A percentile compares a stretch with the other conserved stretches of the same genome.
These are phyloP conservation scores for Penicillium sp. DNA, from an alignment of 2,329 filamentous ascomycete genomes.

Conservation along the genomic window DNA sequence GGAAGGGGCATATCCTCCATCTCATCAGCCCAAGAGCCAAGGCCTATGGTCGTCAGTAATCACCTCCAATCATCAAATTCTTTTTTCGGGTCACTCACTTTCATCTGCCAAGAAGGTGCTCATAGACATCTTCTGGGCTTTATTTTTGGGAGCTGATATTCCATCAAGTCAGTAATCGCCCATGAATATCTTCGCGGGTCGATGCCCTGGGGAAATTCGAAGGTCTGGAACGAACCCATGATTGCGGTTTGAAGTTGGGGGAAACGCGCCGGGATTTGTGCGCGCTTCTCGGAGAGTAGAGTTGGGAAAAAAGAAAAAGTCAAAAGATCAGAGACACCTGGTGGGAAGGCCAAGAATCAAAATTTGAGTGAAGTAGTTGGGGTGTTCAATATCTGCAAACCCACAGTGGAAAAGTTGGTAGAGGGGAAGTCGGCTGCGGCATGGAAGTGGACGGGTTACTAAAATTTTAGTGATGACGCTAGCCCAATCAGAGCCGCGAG, in stretches of 20 bases:
- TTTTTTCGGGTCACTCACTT: slow-evolving; percentile 58
- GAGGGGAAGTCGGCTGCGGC: slow-evolving; percentile 28
- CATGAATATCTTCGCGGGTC: background rate
- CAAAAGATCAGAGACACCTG: slow-evolving; percentile 20
- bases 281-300: slow-evolving; percentile 37
- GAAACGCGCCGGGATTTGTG: slow-evolving; percentile 43
- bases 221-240: slow-evolving; percentile 50
- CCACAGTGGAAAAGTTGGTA: slow-evolving; percentile 26
- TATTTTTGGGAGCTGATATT: slow-evolving; percentile 69
- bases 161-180: background rate
- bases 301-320: slow-evolving; percentile 15
- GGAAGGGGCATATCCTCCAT: slow-evolving; percentile 82
- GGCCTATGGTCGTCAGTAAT: slow-evolving; percentile 49
- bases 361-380: slow-evolving; percentile 24
- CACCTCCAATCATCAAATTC: slow-evolving; percentile 3
- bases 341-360: slow-evolving; percentile 20
- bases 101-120: slow-evolving; percentile 92
- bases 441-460: slow-evolving; percentile 34
- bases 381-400: slow-evolving; percentile 14
- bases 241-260: slow-evolving; percentile 51
- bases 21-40: slow-evolving; percentile 97
- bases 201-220: background rate
- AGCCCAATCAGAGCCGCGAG: slow-evolving; percentile 39
- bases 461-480: slow-evolving; percentile 45
- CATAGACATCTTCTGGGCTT: slow-evolving; percentile 95